Conservation (phyloP, 2,329 filamentous ascomycete species). For the Lachnellula cervina region DNA sequence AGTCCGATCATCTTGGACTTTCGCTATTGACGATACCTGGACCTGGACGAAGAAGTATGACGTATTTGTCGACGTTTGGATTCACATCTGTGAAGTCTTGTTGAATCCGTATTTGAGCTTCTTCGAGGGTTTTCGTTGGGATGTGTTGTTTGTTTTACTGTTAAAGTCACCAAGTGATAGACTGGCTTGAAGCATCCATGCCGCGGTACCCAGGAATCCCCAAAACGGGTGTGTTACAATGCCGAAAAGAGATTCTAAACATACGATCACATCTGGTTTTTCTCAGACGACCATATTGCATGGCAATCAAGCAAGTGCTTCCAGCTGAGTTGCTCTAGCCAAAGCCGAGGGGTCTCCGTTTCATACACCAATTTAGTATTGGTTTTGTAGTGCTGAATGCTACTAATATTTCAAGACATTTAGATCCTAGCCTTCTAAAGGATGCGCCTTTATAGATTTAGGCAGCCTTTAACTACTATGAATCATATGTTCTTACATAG, state of each 20-base stretch:
- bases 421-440: too few relatives aligned
- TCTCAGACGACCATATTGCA: slow-evolving; percentile 6
- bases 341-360: slow-evolving; percentile 9
- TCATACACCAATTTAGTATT: slow-evolving; percentile 3
- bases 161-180: not conserved
- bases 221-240: too few relatives aligned
- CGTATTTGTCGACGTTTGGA: slow-evolving; percentile 10
- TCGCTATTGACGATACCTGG: not conserved
- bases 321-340: slow-evolving; percentile 8
- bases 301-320: slow-evolving; percentile 13
- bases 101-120: slow-evolving; percentile 4
- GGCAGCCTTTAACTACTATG: too few relatives aligned
- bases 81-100: slow-evolving; percentile 1
- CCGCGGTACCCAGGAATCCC: too few relatives aligned
- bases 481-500: too few relatives aligned
- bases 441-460: too few relatives aligned
- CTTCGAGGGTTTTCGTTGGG: slow-evolving; percentile 4
- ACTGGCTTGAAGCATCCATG: too few relatives aligned
- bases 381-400: not conserved
- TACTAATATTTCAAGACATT: too few relatives aligned
- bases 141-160: not conserved
- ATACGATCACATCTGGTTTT: slow-evolving; percentile 12
- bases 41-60: slow-evolving; percentile 5
- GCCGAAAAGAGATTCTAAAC: not conserved
- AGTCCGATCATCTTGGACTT: slow-evolving; percentile 12